Percentiles rank a stretch among this genome's conserved stretches.
Conservation (phyloP, 73 alveolate genomes). For the Paramecium biaurelia region DNA sequence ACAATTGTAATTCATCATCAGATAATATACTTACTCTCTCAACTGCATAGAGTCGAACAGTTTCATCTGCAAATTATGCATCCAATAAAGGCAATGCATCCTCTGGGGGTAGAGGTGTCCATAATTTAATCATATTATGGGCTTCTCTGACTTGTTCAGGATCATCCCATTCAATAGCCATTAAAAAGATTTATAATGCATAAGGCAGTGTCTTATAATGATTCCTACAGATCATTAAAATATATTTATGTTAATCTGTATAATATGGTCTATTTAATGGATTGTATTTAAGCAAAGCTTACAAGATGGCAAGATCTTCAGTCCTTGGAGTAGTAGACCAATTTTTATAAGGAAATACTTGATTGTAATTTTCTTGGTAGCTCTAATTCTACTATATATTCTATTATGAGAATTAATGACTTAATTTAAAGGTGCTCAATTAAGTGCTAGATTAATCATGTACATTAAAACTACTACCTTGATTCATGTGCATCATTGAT, state of each 20-base stretch:
- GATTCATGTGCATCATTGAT: neutral
- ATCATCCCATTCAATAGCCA: constrained; percentile 69
- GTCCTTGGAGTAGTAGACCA: constrained; percentile 67
- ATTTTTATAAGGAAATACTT: constrained; percentile 51
- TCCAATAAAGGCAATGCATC: constrained; percentile 85
- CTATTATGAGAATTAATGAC: neutral
- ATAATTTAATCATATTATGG: constrained; percentile 69
- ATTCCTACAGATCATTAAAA: constrained; percentile 69
- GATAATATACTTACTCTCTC: constrained; percentile 86
- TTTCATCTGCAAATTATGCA: constrained; percentile 85
- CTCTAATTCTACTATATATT: neutral
- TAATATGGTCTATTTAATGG: constrained; percentile 60
- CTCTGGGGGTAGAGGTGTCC: constrained; percentile 86
- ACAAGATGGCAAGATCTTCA: constrained; percentile 66
- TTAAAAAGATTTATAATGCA: constrained; percentile 63
- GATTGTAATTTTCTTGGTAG: neutral
- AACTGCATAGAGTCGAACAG: constrained; percentile 84
- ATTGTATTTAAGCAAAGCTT: constrained; percentile 49
- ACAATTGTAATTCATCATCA: constrained; percentile 92
- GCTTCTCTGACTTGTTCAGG: constrained; percentile 72
- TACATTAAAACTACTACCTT: constrained; percentile 34
- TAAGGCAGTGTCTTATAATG: constrained; percentile 67
- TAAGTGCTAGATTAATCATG: constrained; percentile 51
- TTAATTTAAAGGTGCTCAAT: neutral
- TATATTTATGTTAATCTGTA: constrained; percentile 62